Evolutionary conservation across 805 yeast species (phyloP).

Genomic region (Cyberlindnera suaveolens): DNA sequence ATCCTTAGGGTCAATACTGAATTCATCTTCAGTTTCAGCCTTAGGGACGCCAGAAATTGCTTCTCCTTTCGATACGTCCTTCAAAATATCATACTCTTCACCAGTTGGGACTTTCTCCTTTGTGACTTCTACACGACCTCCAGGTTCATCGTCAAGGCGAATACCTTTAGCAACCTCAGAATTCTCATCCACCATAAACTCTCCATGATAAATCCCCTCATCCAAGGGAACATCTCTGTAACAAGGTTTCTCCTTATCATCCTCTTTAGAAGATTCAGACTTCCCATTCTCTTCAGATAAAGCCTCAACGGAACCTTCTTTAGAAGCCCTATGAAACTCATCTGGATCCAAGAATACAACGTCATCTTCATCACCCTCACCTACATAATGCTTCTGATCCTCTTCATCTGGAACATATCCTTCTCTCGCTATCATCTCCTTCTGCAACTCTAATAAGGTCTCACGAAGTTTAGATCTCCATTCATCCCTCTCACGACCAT

Average conservation of each 20-base stretch:
- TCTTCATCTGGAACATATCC: constrained; percentile 9
- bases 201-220: no score
- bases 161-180: not conserved
- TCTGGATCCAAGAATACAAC: constrained; percentile 8
- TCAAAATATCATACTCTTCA: no score
- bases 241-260: no score
- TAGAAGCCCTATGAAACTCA: constrained; percentile 3
- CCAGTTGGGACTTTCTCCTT: no score
- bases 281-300: not conserved
- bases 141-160: not conserved
- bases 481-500: constrained; percentile 21
- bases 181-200: not conserved
- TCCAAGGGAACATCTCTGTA: no score
- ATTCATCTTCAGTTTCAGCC: not conserved
- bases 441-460: constrained; percentile 15
- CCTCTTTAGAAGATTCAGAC: no score
- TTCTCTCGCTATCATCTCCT: constrained; percentile 10
- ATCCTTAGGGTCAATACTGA: not conserved
- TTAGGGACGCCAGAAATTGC: not conserved
- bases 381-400: not conserved
- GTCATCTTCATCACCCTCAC: constrained; percentile 6
- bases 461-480: constrained; percentile 21
- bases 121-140: no score
- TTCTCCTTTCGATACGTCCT: not conserved
- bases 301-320: not conserved